Percentiles rank a stretch among this genome's conserved stretches.
phyloP scores from a whole-genome alignment of 1,284 basidiomycete species.

The Pseudomicrostroma phylloplanum region DNA sequence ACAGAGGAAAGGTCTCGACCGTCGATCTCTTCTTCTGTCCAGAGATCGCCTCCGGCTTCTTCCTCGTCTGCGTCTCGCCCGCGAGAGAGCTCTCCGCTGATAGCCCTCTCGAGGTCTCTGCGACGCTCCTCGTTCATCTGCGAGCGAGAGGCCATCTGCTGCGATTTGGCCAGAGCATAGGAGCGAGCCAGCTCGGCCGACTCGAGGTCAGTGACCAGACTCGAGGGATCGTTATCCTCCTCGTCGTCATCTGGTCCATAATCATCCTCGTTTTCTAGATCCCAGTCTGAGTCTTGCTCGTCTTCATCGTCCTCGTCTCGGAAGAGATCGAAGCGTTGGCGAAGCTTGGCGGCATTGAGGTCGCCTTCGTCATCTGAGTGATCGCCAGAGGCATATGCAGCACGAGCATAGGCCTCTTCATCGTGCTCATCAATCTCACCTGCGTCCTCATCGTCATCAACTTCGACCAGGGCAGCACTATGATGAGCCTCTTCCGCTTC shows the following conservation, averaged over 20 bases:
- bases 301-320: slow-evolving; percentile 28
- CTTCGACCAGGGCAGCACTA: slow-evolving; percentile 54
- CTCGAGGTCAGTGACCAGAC: slow-evolving; percentile 16
- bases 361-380: slow-evolving; percentile 16
- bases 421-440: slow-evolving; percentile 60
- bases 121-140: neutral
- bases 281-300: slow-evolving; percentile 34
- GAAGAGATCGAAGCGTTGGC: slow-evolving; percentile 9
- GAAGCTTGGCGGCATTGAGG: slow-evolving; percentile 13
- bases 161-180: slow-evolving; percentile 40
- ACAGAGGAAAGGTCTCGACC: neutral
- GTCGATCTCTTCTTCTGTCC: slow-evolving; percentile 2
- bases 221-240: slow-evolving; percentile 28
- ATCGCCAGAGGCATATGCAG: slow-evolving; percentile 8
- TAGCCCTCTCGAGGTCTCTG: neutral
- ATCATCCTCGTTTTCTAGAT: neutral
- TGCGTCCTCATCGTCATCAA: slow-evolving; percentile 69
- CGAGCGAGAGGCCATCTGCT: slow-evolving; percentile 9
- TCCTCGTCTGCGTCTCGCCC: neutral
- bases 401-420: slow-evolving; percentile 7
- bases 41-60: neutral
- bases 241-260: slow-evolving; percentile 22
- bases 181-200: slow-evolving; percentile 35
- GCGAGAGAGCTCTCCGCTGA: neutral
- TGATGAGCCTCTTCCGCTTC: neutral